Evolutionary conservation across 257 asterid genomes (phyloP), one percentile per base, ranked within the genome.

Genomic region (Fraxinus americana): DNA sequence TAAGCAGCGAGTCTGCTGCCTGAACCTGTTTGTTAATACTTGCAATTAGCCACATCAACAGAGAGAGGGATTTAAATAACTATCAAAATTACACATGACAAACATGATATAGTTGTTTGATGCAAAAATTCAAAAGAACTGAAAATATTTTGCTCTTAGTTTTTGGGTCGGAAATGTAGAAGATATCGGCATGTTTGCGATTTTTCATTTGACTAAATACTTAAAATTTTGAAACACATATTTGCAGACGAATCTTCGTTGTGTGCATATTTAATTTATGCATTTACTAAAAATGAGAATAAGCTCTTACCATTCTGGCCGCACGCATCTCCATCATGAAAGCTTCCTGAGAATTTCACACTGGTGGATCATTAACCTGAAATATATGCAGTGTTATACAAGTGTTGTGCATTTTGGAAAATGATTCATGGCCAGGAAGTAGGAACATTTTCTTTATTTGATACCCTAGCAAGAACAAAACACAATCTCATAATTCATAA

Each of bases 261-360:
- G 12, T 5, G 63, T 54, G 65, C 65, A 19, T 54, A 16, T 19
- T 16, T 16, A 19, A 19, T 5, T 11, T n/a, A 48, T 54, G 27
- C 65, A 54, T 19, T 54, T 54, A n/a, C 23, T 32, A 70, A 11
- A 19, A 17, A 63, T 3, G 36, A 52, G 66, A 72, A 76, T 48
- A 50, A 71, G 52, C 25, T 5, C 89, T 88, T 67, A 91, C 98
- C 97, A 93, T 90, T 82, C 97, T 84, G 21, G 98, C 91, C 66
- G 93, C 97, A 27, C 94, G 96, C 97, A 93, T 91, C 82, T 95
- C 99, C 96, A 91, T 91, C 98, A 91, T 90, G 86, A 95, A 93
- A 50, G 94, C 89, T 81, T 95, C 99, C 79, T 93, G 97, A 6
- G 97, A 91, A 78, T 95, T 93, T 57, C 97, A 84, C 23, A 93